These are phyloP conservation scores for Corymbia maculata DNA, from an alignment of 345 rosid species.

Conservation along the genomic window DNA sequence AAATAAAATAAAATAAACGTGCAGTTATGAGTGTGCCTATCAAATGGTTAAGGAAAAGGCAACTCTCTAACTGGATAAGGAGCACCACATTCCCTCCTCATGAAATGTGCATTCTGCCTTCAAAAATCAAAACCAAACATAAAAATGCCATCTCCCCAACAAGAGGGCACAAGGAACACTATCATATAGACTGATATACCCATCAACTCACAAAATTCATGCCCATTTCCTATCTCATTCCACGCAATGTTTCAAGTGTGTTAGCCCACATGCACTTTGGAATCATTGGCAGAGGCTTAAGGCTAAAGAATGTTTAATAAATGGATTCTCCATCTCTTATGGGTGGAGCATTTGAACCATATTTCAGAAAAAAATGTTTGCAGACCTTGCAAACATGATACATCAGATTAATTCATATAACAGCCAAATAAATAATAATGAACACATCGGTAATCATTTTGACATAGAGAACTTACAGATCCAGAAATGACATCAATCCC, in stretches of 20 bases:
- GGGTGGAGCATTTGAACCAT: neutral
- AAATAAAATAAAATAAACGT: neutral
- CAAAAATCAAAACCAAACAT: neutral
- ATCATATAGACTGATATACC: neutral
- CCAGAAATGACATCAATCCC: conserved; percentile 95
- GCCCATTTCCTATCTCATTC: neutral
- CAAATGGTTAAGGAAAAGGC: neutral
- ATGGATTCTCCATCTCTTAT: neutral
- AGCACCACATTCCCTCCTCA: neutral
- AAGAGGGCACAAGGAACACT: neutral
- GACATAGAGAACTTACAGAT: conserved; percentile 45
- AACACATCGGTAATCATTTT: neutral
- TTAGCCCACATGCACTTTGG: neutral
- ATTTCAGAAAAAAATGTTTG: neutral
- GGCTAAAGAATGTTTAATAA: neutral
- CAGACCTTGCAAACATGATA: neutral
- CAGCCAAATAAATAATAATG: neutral
- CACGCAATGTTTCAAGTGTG: neutral
- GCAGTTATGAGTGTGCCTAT: neutral
- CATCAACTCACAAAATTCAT: neutral
- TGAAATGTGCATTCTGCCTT: neutral
- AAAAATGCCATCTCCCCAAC: neutral
- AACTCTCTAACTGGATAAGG: neutral
- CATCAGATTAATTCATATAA: neutral
- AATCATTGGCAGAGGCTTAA: neutral